Percentiles rank a stretch among this genome's conserved stretches.
phyloP scores from a whole-genome alignment of 2,329 filamentous ascomycete genomes.

The Chaetomium globosum region DNA sequence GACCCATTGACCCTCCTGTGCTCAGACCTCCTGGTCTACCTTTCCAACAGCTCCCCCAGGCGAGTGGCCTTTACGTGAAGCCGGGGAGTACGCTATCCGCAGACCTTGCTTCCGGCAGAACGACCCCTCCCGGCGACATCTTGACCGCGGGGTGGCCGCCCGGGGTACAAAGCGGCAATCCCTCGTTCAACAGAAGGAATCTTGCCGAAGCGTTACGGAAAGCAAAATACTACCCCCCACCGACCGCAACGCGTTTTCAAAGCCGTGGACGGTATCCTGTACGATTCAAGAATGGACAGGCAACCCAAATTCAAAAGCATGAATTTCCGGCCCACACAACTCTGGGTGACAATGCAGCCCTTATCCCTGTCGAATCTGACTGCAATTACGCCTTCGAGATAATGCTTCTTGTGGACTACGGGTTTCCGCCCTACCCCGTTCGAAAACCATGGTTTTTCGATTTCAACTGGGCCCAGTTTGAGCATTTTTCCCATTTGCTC shows the following conservation, averaged over 20 bases:
- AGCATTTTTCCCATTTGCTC: neutral
- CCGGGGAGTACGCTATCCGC: no score
- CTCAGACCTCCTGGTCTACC: no score
- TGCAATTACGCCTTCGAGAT: neutral
- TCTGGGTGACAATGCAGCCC: no score
- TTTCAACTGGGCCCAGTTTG: neutral
- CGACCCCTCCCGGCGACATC: no score
- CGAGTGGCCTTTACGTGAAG: no score
- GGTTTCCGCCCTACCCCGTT: neutral
- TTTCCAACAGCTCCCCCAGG: no score
- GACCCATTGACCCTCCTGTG: no score
- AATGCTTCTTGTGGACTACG: slow-evolving; percentile 14
- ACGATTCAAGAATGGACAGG: slow-evolving; percentile 9
- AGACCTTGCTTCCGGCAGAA: no score
- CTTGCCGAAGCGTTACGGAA: neutral
- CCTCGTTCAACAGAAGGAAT: neutral
- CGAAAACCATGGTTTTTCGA: neutral
- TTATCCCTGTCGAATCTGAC: no score
- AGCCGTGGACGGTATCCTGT: slow-evolving; percentile 3
- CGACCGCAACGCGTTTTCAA: neutral
- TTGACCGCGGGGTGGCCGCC: no score
- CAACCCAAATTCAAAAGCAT: no score
- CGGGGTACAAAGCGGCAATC: neutral
- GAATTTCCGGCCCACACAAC: neutral
- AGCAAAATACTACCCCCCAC: neutral